Percentiles rank a stretch among this genome's conserved stretches.
These are phyloP conservation scores for Panicum miliaceum DNA, from an alignment of 176 grass and related monocot species.

Conservation along the genomic window DNA sequence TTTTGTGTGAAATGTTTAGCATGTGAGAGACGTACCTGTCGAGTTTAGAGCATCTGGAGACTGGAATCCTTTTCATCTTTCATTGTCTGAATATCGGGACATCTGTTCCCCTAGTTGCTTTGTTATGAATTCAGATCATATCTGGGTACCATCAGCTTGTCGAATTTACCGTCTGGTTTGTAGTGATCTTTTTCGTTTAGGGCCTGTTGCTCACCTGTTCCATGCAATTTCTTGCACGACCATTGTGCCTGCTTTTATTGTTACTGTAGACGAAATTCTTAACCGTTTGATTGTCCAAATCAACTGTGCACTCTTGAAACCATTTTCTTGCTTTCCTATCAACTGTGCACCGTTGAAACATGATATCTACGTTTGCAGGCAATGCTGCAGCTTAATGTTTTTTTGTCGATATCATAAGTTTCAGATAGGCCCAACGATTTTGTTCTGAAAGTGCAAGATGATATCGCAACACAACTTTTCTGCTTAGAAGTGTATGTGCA, in stretches of 20 bases:
- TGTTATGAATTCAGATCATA: conserved; percentile 44
- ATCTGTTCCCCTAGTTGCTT: conserved; percentile 49
- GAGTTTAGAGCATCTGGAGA: conserved; percentile 40
- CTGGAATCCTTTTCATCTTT: conserved; percentile 24
- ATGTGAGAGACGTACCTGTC: conserved; percentile 58
- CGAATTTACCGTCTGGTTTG: conserved; percentile 19
- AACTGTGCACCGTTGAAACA: background rate
- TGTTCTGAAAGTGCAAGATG: background rate
- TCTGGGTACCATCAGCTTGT: conserved; percentile 33
- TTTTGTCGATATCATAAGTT: background rate
- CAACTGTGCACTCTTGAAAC: background rate
- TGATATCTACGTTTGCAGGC: too few species aligned
- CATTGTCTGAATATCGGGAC: conserved; percentile 45
- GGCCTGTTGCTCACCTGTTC: background rate
- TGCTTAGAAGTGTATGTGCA: conserved; percentile 22
- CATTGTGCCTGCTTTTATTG: background rate
- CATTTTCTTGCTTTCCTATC: background rate
- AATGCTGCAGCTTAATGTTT: too few species aligned
- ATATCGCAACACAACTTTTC: background rate
- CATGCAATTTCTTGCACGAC: background rate
- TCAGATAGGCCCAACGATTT: background rate
- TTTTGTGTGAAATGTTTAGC: conserved; percentile 48
- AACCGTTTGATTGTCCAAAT: background rate
- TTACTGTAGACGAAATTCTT: background rate
- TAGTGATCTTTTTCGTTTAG: background rate